Evolutionary conservation across 805 yeast genomes (phyloP).

Genomic region (Schwanniomyces vanrijiae): DNA sequence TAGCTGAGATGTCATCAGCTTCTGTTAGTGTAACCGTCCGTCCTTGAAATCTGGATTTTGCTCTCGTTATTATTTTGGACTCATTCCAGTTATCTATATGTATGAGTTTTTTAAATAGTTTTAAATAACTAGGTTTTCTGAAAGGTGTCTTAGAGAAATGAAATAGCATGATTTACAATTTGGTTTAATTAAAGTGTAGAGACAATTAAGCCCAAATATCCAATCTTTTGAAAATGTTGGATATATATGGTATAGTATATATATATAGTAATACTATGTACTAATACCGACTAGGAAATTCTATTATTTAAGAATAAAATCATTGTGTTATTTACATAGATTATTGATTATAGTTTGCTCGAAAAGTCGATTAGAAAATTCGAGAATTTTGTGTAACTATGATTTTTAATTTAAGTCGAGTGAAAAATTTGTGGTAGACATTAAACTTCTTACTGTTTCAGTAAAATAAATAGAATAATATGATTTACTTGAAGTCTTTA

Average conservation of each 20-base stretch:
- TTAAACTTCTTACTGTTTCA: background rate
- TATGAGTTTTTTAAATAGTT: background rate
- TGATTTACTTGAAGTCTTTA: slow-evolving; percentile 88
- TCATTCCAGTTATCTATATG: slow-evolving; percentile 24
- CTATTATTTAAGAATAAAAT: no score
- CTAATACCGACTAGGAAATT: no score
- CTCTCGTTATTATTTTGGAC: slow-evolving; percentile 35
- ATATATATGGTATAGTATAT: no score
- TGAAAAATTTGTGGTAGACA: background rate
- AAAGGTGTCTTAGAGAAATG: background rate
- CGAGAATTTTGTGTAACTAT: background rate
- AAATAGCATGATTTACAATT: background rate
- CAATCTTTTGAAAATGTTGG: background rate
- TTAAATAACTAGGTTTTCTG: background rate
- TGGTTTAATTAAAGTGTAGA: background rate
- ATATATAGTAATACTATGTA: no score
- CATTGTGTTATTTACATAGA: no score
- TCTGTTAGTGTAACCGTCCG: slow-evolving; percentile 45
- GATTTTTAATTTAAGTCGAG: background rate
- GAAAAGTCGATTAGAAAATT: no score
- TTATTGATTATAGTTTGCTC: no score
- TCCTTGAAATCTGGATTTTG: slow-evolving; percentile 70
- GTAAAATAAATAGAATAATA: slow-evolving; percentile 20
- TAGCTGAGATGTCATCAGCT: slow-evolving; percentile 40
- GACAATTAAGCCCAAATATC: background rate